Evolutionary conservation across 1,139 yeast species (phyloP).

Genomic region (Zygoascus meyerae): DNA sequence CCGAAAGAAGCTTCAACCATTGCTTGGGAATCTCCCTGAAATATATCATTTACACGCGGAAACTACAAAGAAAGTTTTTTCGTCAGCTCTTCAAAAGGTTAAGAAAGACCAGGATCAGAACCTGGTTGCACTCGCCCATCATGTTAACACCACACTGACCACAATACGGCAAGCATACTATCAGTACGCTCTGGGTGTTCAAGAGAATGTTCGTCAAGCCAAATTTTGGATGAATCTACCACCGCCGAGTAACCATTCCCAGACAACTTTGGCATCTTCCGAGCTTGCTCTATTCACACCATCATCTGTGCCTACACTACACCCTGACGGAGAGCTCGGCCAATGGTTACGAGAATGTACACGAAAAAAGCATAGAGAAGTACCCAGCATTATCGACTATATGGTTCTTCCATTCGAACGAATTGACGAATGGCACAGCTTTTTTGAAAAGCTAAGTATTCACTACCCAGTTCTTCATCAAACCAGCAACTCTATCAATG

Average conservation of each 20-base stretch:
- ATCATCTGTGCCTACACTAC: slow-evolving; percentile 17
- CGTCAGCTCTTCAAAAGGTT: slow-evolving; percentile 18
- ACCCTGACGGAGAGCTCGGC: slow-evolving; percentile 25
- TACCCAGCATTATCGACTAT: slow-evolving; percentile 21
- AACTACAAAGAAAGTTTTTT: slow-evolving; percentile 18
- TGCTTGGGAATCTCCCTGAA: slow-evolving; percentile 24
- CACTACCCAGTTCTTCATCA: slow-evolving; percentile 16
- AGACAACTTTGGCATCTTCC: slow-evolving; percentile 13
- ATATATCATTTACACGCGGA: slow-evolving; percentile 24
- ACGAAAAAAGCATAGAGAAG: slow-evolving; percentile 18
- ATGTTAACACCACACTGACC: slow-evolving; percentile 9
- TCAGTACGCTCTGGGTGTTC: slow-evolving; percentile 8
- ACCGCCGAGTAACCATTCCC: slow-evolving; percentile 14
- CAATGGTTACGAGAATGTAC: slow-evolving; percentile 24
- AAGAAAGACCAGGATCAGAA: slow-evolving; percentile 13
- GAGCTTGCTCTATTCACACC: slow-evolving; percentile 9
- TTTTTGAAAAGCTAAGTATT: slow-evolving; percentile 16
- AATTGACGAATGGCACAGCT: slow-evolving; percentile 16
- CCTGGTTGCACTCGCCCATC: slow-evolving; percentile 13
- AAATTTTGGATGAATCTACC: slow-evolving; percentile 14
- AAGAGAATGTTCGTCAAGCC: slow-evolving; percentile 15
- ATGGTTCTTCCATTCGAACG: slow-evolving; percentile 23
- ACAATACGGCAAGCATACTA: slow-evolving; percentile 4
- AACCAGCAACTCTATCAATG: slow-evolving; percentile 15
- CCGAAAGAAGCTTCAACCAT: slow-evolving; percentile 15